phyloP scores from a whole-genome alignment of 1,284 basidiomycete genomes.

The Microbotryum scabiosae region DNA sequence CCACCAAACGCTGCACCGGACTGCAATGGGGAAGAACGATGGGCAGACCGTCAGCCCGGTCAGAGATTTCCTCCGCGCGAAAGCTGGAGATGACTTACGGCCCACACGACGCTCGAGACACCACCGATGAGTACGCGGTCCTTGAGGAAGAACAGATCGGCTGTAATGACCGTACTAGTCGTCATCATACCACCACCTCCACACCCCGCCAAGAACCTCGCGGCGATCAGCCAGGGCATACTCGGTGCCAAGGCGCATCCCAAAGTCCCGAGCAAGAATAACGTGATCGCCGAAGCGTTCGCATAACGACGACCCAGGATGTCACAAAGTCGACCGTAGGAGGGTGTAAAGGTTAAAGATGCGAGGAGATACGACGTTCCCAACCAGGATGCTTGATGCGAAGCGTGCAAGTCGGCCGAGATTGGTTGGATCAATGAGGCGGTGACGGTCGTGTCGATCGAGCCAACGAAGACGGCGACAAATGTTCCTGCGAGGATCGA shows the following conservation, averaged over 20 bases:
- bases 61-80: too few relatives aligned
- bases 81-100: constrained; percentile 37
- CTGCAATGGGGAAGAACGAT: too few relatives aligned
- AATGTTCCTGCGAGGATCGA: too few relatives aligned
- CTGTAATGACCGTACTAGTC: constrained; percentile 61
- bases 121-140: constrained; percentile 83
- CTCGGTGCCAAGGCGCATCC: constrained; percentile 71
- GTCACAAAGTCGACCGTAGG: constrained; percentile 68
- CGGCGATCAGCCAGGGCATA: constrained; percentile 71
- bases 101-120: constrained; percentile 63
- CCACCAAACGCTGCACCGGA: constrained; percentile 48
- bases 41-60: too few relatives aligned
- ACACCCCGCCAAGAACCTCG: constrained; percentile 59
- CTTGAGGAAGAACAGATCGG: constrained; percentile 69
- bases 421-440: not conserved
- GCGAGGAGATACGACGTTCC: constrained; percentile 6
- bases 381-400: constrained; percentile 4
- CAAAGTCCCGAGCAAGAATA: constrained; percentile 78
- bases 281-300: constrained; percentile 57
- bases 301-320: constrained; percentile 74
- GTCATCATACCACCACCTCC: constrained; percentile 68
- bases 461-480: too few relatives aligned
- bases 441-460: too few relatives aligned
- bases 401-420: constrained; percentile 1
- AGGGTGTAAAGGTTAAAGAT: constrained; percentile 20